Evolutionary conservation across 257 asterid genomes (phyloP).

Genomic region (Solanum rostratum): DNA sequence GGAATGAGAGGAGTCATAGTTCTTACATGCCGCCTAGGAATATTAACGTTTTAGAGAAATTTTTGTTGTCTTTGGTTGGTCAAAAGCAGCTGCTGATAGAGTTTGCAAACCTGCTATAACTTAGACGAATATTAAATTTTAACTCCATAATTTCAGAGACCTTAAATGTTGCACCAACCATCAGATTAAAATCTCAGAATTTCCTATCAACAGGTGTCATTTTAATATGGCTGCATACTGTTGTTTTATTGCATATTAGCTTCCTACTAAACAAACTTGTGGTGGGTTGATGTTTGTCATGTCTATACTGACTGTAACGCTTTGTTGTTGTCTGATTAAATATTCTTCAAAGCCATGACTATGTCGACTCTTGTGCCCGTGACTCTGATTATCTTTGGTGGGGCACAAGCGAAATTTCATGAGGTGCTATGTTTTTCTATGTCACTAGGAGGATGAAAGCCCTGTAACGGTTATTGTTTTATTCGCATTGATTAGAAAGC

Average conservation of each 20-base stretch:
- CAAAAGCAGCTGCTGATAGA: too few relatives aligned
- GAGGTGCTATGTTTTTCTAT: neutral
- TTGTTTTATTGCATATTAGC: neutral
- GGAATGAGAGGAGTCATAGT: too few relatives aligned
- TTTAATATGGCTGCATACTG: neutral
- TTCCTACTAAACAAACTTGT: neutral
- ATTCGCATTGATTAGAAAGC: neutral
- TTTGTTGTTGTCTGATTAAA: neutral
- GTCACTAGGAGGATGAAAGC: neutral
- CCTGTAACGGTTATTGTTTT: neutral
- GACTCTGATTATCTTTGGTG: neutral
- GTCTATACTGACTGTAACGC: neutral
- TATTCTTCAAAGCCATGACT: neutral
- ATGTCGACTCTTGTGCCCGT: neutral
- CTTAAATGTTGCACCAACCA: too few relatives aligned
- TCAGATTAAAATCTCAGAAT: too few relatives aligned
- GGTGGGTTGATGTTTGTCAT: neutral
- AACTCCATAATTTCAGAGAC: too few relatives aligned
- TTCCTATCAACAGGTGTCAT: too few relatives aligned
- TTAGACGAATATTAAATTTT: too few relatives aligned
- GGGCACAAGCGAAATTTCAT: neutral
- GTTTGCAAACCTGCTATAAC: too few relatives aligned
- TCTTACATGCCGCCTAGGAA: too few relatives aligned
- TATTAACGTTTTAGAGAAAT: too few relatives aligned
- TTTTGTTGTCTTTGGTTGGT: too few relatives aligned